Conservation (phyloP, 176 grass and related monocot species). For the Oryza rufipogon region DNA sequence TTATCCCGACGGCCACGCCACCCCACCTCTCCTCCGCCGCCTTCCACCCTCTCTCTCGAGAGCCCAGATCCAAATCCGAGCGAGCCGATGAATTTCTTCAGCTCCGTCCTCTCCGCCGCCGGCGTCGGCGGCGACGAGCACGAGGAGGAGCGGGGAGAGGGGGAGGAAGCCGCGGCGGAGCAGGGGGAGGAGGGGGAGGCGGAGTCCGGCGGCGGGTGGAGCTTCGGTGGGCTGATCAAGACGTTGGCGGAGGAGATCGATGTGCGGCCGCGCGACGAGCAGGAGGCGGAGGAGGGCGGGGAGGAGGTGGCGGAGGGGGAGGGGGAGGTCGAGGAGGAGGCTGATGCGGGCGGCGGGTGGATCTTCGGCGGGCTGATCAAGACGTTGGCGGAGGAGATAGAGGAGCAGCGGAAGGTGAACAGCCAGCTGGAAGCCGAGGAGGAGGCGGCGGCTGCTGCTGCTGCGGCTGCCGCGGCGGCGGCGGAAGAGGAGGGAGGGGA, state of each 20-base stretch:
- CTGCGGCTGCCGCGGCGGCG: not conserved
- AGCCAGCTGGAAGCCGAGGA: constrained; percentile 1
- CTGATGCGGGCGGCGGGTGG: constrained; percentile 25
- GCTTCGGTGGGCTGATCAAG: constrained; percentile 71
- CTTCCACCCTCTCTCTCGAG: not conserved
- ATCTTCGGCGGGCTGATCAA: constrained; percentile 68
- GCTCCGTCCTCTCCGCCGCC: constrained; percentile 57
- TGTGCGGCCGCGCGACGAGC: constrained; percentile 37
- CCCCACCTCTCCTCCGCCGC: not conserved
- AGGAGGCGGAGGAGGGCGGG: not conserved
- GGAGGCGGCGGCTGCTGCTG: constrained; percentile 12
- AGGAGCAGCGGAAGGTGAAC: constrained; percentile 1
- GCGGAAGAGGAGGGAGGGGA: not conserved
- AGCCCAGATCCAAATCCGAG: constrained; percentile 47
- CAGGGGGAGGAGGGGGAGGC: not conserved
- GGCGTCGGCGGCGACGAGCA: constrained; percentile 31
- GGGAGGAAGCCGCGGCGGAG: not conserved
- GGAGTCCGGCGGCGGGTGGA: constrained; percentile 29
- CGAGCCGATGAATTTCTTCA: constrained; percentile 74
- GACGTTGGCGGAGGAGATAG: constrained; percentile 53
- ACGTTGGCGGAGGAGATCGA: constrained; percentile 57
- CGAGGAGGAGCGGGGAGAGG: constrained; percentile 4
- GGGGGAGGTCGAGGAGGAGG: not conserved
- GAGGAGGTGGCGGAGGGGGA: not conserved
- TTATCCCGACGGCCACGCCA: not conserved